Evolutionary conservation across 2,329 filamentous ascomycete genomes (phyloP).

Genomic region (Aspergillus latus): DNA sequence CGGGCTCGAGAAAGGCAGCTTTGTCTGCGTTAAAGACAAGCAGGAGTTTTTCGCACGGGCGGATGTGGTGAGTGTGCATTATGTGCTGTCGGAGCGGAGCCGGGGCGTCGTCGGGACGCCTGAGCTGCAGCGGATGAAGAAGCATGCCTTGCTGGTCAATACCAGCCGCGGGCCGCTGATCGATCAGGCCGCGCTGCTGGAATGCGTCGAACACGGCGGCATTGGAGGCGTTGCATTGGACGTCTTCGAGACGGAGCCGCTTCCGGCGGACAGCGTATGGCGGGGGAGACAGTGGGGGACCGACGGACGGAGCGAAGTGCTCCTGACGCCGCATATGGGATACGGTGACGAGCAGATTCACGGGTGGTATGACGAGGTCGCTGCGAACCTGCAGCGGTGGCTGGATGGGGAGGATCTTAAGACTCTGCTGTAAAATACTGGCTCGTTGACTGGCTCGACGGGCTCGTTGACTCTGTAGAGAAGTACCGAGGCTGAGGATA

Average conservation of each 20-base stretch:
- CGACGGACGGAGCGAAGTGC: constrained; percentile 63
- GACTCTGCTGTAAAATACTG: constrained; percentile 6
- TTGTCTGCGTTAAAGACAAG: constrained; percentile 63
- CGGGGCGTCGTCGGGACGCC: constrained; percentile 60
- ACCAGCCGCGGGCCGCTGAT: constrained; percentile 68
- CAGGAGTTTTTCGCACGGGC: constrained; percentile 63
- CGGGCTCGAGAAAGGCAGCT: constrained; percentile 53
- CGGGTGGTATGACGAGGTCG: constrained; percentile 69
- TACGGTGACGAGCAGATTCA: constrained; percentile 69
- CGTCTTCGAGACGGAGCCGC: constrained; percentile 69
- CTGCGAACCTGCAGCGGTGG: constrained; percentile 65
- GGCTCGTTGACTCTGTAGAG: constrained; percentile 16
- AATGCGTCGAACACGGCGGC: constrained; percentile 54
- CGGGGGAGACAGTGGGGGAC: constrained; percentile 63
- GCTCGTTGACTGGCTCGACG: no score
- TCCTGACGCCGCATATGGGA: constrained; percentile 78
- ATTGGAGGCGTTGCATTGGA: constrained; percentile 69
- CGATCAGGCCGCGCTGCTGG: constrained; percentile 62
- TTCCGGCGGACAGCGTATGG: constrained; percentile 66
- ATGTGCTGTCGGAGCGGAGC: constrained; percentile 68
- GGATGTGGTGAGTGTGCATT: constrained; percentile 70
- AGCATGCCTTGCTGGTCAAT: constrained; percentile 64
- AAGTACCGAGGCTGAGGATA: background rate
- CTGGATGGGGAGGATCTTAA: constrained; percentile 56
- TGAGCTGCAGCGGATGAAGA: constrained; percentile 67